Percentiles rank a stretch among this genome's conserved stretches.
phyloP scores from a whole-genome alignment of 495 filamentous ascomycete genomes.

The Tuber microsphaerosporum region DNA sequence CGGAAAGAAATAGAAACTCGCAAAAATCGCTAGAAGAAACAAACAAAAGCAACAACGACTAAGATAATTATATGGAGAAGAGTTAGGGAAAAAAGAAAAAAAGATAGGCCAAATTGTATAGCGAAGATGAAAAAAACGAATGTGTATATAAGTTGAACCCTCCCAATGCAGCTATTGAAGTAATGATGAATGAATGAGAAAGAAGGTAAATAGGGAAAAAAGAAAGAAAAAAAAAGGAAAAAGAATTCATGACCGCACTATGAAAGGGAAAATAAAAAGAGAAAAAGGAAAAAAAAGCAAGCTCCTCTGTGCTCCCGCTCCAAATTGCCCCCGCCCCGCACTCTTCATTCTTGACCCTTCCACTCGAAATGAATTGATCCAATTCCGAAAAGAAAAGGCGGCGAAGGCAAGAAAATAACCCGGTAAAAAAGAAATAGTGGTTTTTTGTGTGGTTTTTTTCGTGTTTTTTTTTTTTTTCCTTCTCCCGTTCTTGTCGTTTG shows the following conservation, averaged over 20 bases:
- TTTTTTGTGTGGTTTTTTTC: constrained; percentile 1
- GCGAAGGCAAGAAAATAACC: background rate
- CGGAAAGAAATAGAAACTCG: background rate
- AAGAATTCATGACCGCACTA: background rate
- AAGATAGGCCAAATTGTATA: background rate
- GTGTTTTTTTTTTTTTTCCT: background rate
- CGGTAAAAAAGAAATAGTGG: background rate
- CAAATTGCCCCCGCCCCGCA: background rate
- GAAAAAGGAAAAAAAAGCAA: background rate
- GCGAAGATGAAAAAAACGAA: background rate
- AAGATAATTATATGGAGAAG: background rate
- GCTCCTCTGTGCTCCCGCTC: background rate
- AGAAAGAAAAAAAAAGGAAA: background rate
- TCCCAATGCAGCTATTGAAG: background rate
- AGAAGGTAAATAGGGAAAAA: too few species aligned
- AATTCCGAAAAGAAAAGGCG: background rate
- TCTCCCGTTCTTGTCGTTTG: background rate
- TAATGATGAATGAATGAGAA: background rate
- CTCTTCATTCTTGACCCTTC: background rate
- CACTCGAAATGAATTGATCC: background rate
- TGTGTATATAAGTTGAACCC: background rate
- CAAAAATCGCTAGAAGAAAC: background rate
- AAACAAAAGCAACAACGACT: background rate
- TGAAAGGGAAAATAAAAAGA: background rate
- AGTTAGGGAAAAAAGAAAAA: background rate